Conservation (phyloP, 2,329 filamentous ascomycete species). For the Periconia digitata region DNA sequence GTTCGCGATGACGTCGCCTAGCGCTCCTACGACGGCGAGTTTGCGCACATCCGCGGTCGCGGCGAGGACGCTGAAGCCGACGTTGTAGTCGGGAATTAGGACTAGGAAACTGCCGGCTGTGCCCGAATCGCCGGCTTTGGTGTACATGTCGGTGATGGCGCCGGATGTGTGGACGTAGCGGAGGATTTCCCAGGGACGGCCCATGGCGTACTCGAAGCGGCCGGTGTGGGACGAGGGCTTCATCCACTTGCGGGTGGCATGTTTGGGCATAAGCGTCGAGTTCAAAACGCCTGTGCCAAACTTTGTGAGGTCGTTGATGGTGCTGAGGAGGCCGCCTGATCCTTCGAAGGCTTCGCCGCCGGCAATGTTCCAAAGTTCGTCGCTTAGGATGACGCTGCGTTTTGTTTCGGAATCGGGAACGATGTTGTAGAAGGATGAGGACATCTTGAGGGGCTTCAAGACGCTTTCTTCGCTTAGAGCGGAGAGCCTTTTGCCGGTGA, state of each 20-base stretch:
- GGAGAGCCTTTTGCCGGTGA: slow-evolving; percentile 44
- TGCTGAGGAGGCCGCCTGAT: slow-evolving; percentile 35
- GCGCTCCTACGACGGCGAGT: slow-evolving; percentile 7
- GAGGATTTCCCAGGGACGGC: slow-evolving; percentile 43
- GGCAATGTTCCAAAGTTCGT: too few species aligned
- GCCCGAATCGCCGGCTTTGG: slow-evolving; percentile 46
- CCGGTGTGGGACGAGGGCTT: slow-evolving; percentile 42
- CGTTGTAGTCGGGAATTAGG: slow-evolving; percentile 46
- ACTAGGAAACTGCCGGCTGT: slow-evolving; percentile 41
- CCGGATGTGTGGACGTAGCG: slow-evolving; percentile 20
- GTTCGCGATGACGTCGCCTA: slow-evolving; percentile 31
- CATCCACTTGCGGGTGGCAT: slow-evolving; percentile 41
- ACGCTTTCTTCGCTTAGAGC: slow-evolving; percentile 45
- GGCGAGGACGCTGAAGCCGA: slow-evolving; percentile 42
- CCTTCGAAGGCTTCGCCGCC: not conserved
- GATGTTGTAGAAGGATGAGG: slow-evolving; percentile 39
- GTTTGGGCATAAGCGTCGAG: slow-evolving; percentile 32
- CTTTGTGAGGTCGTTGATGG: slow-evolving; percentile 33
- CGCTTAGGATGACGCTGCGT: slow-evolving; percentile 2
- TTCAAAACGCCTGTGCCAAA: slow-evolving; percentile 41
- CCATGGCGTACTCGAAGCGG: slow-evolving; percentile 32
- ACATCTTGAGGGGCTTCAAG: slow-evolving; percentile 47
- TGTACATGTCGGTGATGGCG: slow-evolving; percentile 37
- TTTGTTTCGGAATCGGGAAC: slow-evolving; percentile 19
- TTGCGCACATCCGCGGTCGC: slow-evolving; percentile 24